A percentile compares a stretch with the other conserved stretches of the same genome.
Evolutionary conservation across 257 asterid species (phyloP).

Genomic region (Gentiana macrophylla): DNA sequence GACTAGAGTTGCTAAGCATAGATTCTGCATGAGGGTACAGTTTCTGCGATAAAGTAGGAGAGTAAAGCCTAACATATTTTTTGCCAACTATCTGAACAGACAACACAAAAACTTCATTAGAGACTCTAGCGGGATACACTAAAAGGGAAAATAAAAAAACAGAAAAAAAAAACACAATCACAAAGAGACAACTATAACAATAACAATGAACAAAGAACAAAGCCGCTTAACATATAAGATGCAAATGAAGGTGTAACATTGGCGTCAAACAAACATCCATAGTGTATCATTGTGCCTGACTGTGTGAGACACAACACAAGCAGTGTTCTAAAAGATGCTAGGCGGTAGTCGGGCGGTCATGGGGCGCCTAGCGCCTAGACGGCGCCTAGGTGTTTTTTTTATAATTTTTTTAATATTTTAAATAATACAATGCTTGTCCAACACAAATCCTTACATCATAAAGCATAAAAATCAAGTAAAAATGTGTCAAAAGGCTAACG

Average conservation of each 20-base stretch:
- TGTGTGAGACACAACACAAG: too few species aligned
- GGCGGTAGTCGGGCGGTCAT: too few species aligned
- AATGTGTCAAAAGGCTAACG: too few species aligned
- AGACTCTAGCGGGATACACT: not conserved
- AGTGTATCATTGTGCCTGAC: too few species aligned
- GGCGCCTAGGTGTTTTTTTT: too few species aligned
- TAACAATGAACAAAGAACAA: not conserved
- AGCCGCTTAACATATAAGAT: not conserved
- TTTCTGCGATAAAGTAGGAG: constrained; percentile 51
- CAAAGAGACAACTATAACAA: not conserved
- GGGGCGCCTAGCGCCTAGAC: too few species aligned
- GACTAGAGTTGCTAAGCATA: constrained; percentile 92
- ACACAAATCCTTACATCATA: too few species aligned
- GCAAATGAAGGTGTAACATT: not conserved
- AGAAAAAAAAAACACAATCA: not conserved
- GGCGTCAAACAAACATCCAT: constrained; percentile 2
- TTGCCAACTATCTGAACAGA: constrained; percentile 40
- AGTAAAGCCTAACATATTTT: constrained; percentile 48
- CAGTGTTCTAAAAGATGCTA: too few species aligned
- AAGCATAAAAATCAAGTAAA: too few species aligned
- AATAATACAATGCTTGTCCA: too few species aligned
- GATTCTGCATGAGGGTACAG: constrained; percentile 52
- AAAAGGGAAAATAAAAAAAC: not conserved
- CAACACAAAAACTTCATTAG: constrained; percentile 1
- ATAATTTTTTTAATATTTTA: too few species aligned